Conservation (phyloP, 148 eudicot species). For the Hydrangea macrophylla region DNA sequence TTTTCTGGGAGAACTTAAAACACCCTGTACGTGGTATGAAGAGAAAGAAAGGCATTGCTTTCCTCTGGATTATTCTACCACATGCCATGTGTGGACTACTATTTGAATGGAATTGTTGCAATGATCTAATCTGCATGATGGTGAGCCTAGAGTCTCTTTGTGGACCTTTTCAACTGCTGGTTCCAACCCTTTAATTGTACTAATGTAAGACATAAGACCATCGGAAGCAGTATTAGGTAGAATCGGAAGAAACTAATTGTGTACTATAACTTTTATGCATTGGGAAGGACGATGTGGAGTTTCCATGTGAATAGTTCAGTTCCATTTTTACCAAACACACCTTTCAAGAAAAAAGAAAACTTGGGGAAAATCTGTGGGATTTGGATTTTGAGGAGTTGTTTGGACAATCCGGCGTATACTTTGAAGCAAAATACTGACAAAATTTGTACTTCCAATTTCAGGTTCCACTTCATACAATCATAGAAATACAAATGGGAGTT, state of each 20-base stretch:
- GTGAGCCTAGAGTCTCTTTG: neutral
- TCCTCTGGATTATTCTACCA: neutral
- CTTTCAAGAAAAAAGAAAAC: too few species aligned
- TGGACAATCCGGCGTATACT: neutral
- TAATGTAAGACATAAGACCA: too few species aligned
- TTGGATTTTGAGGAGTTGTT: neutral
- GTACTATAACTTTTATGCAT: too few species aligned
- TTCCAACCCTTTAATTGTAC: neutral
- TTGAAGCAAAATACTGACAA: constrained; percentile 8
- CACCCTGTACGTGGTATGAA: neutral
- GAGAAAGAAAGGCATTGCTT: neutral
- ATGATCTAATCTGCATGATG: neutral
- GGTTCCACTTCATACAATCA: constrained; percentile 98
- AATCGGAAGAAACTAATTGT: too few species aligned
- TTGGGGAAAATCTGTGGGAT: neutral
- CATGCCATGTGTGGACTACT: neutral
- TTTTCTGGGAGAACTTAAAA: neutral
- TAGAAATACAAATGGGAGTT: constrained; percentile 99
- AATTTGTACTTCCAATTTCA: constrained; percentile 28
- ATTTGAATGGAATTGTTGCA: neutral
- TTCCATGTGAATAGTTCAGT: too few species aligned
- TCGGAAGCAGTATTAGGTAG: neutral
- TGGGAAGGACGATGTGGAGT: too few species aligned
- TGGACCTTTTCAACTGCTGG: neutral
- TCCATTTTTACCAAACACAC: too few species aligned